Evolutionary conservation across 2,329 filamentous ascomycete species (phyloP), one percentile per base, ranked within the genome.

Genomic region (Scleromitrula shiraiana): DNA sequence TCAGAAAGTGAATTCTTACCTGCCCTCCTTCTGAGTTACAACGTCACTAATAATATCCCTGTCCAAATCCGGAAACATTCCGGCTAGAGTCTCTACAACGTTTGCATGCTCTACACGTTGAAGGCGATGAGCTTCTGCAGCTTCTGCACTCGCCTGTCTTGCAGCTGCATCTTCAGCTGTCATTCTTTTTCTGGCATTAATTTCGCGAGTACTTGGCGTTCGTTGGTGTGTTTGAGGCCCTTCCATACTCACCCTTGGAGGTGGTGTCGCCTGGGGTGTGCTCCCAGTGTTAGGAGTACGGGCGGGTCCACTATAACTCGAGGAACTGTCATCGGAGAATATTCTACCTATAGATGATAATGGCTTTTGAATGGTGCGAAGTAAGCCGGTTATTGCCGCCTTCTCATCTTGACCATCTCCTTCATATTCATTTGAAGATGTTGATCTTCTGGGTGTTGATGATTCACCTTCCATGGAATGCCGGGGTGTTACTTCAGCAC

Each of bases 11-110:
- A 2, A 42, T 37, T 17, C 85, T 70, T 67, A 91, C 88, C 88
- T 80, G 64, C 93, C 94, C 67, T 96, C 84, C 69, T 98, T 96
- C 70, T 94, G 81, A 65, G 91, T 82, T 22, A 98, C 93, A 33
- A 98, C 93, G 69, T 98, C 93, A 60, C 90, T 90, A 63, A 98
- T 97, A 30, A 98, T 78, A 41, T 98, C 94, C 60, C 82, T 80
- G 65, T 98, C 93, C 42, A 98, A 72, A 62, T 94, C 89, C 1
- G 93, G 93, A 65, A 98, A 98, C 93, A 98, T 98, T 59, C 88
- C 85, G 40, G 88, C 83, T 49, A 98, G 70, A 29, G 93, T 97
- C 68, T 97, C 93, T 2, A 97, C 91, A 7, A 98, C 82, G 59
- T 89, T 91, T 46, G 80, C 75, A 67, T 97, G 90, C 71, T 98